phyloP scores from a whole-genome alignment of 1,284 basidiomycete genomes.

The Ganoderma leucocontextum region DNA sequence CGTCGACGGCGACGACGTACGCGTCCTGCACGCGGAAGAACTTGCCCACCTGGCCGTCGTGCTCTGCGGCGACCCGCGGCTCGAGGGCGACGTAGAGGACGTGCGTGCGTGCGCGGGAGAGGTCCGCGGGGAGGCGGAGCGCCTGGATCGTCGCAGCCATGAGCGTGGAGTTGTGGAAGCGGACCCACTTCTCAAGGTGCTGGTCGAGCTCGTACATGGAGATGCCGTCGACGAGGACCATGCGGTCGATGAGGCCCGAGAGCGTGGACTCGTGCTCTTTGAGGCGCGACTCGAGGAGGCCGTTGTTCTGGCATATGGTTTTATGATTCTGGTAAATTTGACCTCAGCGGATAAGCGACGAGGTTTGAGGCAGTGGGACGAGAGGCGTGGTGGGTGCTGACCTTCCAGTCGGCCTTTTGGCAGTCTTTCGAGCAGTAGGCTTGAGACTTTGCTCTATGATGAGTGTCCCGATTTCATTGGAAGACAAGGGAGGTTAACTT shows the following conservation, averaged over 20 bases:
- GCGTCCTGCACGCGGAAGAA: conserved; percentile 37
- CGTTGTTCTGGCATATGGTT: conserved; percentile 34
- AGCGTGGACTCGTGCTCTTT: conserved; percentile 32
- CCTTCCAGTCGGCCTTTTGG: conserved; percentile 41
- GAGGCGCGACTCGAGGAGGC: conserved; percentile 31
- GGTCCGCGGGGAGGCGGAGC: conserved; percentile 32
- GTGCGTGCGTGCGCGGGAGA: conserved; percentile 35
- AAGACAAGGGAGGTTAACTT: not conserved
- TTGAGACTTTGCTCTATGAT: conserved; percentile 33
- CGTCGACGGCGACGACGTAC: conserved; percentile 31
- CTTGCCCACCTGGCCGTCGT: conserved; percentile 32
- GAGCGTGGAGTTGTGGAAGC: conserved; percentile 38
- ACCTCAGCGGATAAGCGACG: not conserved
- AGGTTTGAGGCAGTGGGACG: not conserved
- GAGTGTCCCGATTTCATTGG: not conserved
- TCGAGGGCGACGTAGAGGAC: conserved; percentile 35
- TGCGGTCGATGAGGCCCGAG: conserved; percentile 28
- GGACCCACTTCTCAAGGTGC: conserved; percentile 42
- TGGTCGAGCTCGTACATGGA: conserved; percentile 40
- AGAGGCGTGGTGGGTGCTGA: conserved; percentile 5
- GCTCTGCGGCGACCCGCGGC: conserved; percentile 32
- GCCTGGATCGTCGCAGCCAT: conserved; percentile 39
- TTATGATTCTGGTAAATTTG: conserved; percentile 36
- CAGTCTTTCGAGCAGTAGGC: conserved; percentile 43
- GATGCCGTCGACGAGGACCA: conserved; percentile 37